phyloP scores from a whole-genome alignment of 306 rosid species.

The Begonia masoniana region DNA sequence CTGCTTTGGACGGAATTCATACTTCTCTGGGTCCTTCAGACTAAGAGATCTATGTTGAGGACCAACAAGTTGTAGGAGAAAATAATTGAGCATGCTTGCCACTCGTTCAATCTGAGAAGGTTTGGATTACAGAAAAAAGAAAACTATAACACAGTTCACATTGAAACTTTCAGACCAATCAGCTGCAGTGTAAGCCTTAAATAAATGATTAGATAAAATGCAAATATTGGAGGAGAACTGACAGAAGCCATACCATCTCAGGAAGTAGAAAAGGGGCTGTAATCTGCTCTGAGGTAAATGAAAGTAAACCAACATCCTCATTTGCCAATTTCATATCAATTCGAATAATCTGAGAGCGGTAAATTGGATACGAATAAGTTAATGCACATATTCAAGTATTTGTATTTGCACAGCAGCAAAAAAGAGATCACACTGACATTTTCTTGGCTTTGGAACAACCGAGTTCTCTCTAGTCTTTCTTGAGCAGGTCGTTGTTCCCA shows the following conservation, averaged over 20 bases:
- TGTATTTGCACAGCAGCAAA: conserved; percentile 1
- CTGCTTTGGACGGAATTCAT: conserved; percentile 90
- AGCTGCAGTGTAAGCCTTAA: too few species aligned
- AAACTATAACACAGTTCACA: neutral
- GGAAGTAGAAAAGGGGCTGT: conserved; percentile 95
- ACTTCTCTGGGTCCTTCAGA: conserved; percentile 95
- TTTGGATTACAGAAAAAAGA: neutral
- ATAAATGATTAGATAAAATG: neutral
- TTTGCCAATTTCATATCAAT: conserved; percentile 97
- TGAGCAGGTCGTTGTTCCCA: conserved; percentile 88
- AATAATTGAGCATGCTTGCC: conserved; percentile 99
- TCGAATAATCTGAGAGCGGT: conserved; percentile 59
- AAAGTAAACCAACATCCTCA: conserved; percentile 91
- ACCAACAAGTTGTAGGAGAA: conserved; percentile 90
- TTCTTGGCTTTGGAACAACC: conserved; percentile 88
- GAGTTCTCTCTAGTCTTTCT: conserved; percentile 98
- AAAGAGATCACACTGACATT: conserved; percentile 45
- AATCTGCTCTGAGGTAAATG: conserved; percentile 88
- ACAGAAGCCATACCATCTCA: conserved; percentile 55
- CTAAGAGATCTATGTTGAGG: conserved; percentile 92
- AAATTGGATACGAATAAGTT: conserved; percentile 12
- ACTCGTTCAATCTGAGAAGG: conserved; percentile 79
- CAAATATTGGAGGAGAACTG: neutral
- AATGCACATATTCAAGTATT: conserved; percentile 11
- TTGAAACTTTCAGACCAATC: neutral